Conservation (phyloP, 352 stramenopile species). For the Aphanomyces invadans region DNA sequence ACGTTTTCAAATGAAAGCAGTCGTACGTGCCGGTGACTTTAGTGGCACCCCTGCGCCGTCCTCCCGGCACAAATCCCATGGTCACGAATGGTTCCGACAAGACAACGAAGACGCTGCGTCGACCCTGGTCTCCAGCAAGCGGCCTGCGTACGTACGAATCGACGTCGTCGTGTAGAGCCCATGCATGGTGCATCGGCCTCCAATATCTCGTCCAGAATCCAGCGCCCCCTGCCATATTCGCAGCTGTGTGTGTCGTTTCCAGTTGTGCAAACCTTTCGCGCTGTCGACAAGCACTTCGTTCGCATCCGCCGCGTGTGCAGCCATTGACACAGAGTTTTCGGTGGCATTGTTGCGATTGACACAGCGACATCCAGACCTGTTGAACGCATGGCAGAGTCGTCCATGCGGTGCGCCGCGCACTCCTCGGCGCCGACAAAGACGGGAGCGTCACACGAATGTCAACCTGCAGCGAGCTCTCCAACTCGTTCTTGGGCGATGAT, state of each 20-base stretch:
- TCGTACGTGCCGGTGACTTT: no score
- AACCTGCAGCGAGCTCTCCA: not conserved
- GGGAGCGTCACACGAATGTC: not conserved
- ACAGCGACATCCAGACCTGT: no score
- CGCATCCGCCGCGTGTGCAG: slow-evolving; percentile 16
- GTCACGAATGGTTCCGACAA: slow-evolving; percentile 6
- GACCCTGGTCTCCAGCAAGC: slow-evolving; percentile 13
- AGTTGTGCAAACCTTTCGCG: slow-evolving; percentile 8
- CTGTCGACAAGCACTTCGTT: slow-evolving; percentile 8
- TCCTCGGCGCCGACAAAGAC: not conserved
- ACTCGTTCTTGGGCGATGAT: not conserved
- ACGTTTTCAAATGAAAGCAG: not conserved
- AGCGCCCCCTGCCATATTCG: not conserved
- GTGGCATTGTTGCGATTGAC: no score
- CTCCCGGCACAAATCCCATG: no score
- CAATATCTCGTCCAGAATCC: no score
- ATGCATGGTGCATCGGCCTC: slow-evolving; percentile 18
- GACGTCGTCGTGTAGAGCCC: slow-evolving; percentile 19
- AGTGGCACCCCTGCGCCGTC: no score
- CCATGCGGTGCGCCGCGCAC: not conserved
- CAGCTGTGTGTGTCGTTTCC: not conserved
- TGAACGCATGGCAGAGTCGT: slow-evolving; percentile 18
- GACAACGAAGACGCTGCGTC: slow-evolving; percentile 14
- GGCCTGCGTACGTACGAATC: slow-evolving; percentile 12
- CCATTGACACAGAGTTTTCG: no score